Percentiles rank a stretch among this genome's conserved stretches.
Conservation (phyloP, 1,139 yeast genomes). For the Hanseniaspora gamundiae region DNA sequence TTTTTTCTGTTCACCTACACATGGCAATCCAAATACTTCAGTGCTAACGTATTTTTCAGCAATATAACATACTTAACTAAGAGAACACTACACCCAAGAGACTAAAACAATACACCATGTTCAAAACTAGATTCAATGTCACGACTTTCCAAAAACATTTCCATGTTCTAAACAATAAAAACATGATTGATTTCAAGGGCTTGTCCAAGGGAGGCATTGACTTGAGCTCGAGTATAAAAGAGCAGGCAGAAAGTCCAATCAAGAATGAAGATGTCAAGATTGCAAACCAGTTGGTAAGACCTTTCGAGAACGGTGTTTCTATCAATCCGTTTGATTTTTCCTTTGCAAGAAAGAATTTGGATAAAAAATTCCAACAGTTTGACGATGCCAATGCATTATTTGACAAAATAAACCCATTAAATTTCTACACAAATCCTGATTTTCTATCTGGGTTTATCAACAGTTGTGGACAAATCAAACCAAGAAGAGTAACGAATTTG, state of each 20-base stretch:
- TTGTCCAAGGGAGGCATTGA: not conserved
- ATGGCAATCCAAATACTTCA: too few species aligned
- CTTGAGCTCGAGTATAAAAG: not conserved
- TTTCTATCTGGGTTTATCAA: constrained; percentile 46
- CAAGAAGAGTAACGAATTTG: constrained; percentile 58
- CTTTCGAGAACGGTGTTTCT: constrained; percentile 33
- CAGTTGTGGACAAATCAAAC: constrained; percentile 54
- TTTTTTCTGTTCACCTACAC: too few species aligned
- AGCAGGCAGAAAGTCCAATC: not conserved
- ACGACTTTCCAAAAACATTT: not conserved
- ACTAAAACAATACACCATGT: not conserved
- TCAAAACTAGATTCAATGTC: not conserved
- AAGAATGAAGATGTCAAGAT: constrained; percentile 10
- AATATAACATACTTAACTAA: too few species aligned
- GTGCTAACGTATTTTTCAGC: too few species aligned
- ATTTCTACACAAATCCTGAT: constrained; percentile 55
- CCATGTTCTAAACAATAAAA: not conserved
- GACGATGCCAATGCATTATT: constrained; percentile 30
- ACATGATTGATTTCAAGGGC: not conserved
- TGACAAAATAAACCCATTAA: constrained; percentile 48
- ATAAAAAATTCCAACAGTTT: constrained; percentile 16
- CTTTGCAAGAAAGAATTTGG: constrained; percentile 35
- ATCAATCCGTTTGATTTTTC: constrained; percentile 74
- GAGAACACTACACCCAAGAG: too few species aligned
- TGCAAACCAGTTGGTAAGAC: constrained; percentile 28